Evolutionary conservation across 208 protist species (phyloP), one percentile per base, ranked within the genome.

Genomic region (Crithidia mellificae): DNA sequence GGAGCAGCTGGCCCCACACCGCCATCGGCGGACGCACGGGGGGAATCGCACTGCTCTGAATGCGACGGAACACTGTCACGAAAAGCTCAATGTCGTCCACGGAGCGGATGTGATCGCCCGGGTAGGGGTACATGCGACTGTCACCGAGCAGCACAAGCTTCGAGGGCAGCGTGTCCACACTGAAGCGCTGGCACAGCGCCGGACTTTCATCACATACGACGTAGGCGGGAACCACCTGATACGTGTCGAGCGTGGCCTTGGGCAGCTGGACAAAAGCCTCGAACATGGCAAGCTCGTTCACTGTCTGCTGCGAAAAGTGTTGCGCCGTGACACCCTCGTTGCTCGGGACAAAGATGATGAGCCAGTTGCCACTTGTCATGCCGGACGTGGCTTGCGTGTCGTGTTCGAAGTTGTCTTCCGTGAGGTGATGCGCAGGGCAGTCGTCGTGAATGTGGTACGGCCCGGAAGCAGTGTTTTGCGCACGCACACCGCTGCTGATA

Each of bases 331-430:
- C n/a, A 6, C 32, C 68, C 36, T 74, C 59, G 53, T 54, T 68
- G 32, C 68, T 54, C 2, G 68, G 68, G 30, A 74, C 53, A 24
- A 74, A 74, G 12, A 74, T 27, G n/a, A 74, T 74, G 15, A 74
- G 61, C 68, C 68, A 74, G 36, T 74, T 74, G 59, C 68, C 68
- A 27, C 68, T 74, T 20, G 68, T 74, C 59, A 68, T 74, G 34
- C 59, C 68, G 7, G 51, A 30, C 4, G 59, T 67, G 15, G 68
- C 68, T 54, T 74, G 68, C 0, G 68, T 74, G 59, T 68, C 68
- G 20, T 63, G 68, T 44, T 74, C 68, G 17, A 74, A 74, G 43
- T 52, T 68, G 14, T 56, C 19, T 0, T 63, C 68, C 2, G 58
- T 74, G 19, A 74, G 68, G 12, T 41, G 58, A 24, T 34, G 22